Evolutionary conservation across 306 rosid genomes (phyloP).

Genomic region (Acacia confusa): DNA sequence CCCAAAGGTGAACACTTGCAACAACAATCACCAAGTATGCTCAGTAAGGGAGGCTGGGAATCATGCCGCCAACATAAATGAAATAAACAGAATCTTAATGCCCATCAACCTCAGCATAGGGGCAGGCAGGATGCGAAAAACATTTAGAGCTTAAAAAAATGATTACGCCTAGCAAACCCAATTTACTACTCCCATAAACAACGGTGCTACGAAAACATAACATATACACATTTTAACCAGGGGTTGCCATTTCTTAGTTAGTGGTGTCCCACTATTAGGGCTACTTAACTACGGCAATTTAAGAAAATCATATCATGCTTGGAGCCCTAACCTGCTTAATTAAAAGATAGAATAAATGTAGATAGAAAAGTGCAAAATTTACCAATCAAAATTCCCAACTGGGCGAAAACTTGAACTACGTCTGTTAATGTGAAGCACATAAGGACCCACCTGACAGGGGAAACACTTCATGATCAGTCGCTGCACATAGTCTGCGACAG

Average conservation of each 20-base stretch:
- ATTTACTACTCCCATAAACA: not conserved
- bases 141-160: slow-evolving; percentile 15
- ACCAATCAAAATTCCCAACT: slow-evolving; percentile 7
- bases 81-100: slow-evolving; percentile 14
- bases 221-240: slow-evolving; percentile 10
- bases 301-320: slow-evolving; percentile 2
- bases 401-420: not conserved
- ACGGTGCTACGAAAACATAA: slow-evolving; percentile 9
- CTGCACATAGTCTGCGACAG: slow-evolving; percentile 84
- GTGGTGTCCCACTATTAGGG: not conserved
- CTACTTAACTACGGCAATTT: not conserved
- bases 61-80: not conserved
- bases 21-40: slow-evolving; percentile 16
- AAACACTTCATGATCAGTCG: slow-evolving; percentile 76
- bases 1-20: slow-evolving; percentile 95
- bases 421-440: not conserved
- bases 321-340: slow-evolving; percentile 7
- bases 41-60: slow-evolving; percentile 14
- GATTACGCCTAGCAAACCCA: slow-evolving; percentile 1
- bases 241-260: slow-evolving; percentile 15
- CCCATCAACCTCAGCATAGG: not conserved
- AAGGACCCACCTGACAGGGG: slow-evolving; percentile 81
- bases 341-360: not conserved
- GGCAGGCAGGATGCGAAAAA: not conserved
- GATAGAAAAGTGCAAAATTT: slow-evolving; percentile 11